These are phyloP conservation scores for Alternaria panax DNA, from an alignment of 2,329 filamentous ascomycete species.

Conservation along the genomic window DNA sequence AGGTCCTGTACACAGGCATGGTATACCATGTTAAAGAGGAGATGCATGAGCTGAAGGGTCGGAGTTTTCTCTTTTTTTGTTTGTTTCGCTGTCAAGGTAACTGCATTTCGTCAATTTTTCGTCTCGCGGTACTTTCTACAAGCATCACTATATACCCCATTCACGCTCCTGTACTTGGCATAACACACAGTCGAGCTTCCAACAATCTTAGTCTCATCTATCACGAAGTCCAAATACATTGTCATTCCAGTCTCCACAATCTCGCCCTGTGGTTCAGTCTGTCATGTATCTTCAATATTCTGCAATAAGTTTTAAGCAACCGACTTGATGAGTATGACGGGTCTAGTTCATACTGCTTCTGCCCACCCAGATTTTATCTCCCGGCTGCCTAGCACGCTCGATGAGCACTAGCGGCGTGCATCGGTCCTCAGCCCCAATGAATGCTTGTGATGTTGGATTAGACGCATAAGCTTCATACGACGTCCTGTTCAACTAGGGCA, in stretches of 20 bases:
- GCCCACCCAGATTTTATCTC: background rate
- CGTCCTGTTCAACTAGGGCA: too few species aligned
- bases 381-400: background rate
- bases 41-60: background rate
- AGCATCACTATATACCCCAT: slow-evolving; percentile 3
- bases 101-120: background rate
- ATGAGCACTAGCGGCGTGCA: background rate
- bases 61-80: background rate
- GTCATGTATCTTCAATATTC: background rate
- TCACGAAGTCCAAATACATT: background rate
- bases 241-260: background rate
- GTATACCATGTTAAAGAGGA: background rate
- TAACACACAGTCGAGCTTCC: background rate
- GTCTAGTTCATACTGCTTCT: background rate
- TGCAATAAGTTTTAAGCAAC: background rate
- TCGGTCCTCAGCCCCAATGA: background rate
- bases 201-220: background rate
- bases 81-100: background rate
- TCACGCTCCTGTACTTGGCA: background rate
- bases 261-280: background rate
- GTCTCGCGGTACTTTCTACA: background rate
- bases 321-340: background rate
- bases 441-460: background rate
- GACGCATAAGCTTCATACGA: background rate
- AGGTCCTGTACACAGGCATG: background rate